These are phyloP conservation scores for Neofusicoccum umdonicola DNA, from an alignment of 2,329 filamentous ascomycete genomes.

Conservation along the genomic window DNA sequence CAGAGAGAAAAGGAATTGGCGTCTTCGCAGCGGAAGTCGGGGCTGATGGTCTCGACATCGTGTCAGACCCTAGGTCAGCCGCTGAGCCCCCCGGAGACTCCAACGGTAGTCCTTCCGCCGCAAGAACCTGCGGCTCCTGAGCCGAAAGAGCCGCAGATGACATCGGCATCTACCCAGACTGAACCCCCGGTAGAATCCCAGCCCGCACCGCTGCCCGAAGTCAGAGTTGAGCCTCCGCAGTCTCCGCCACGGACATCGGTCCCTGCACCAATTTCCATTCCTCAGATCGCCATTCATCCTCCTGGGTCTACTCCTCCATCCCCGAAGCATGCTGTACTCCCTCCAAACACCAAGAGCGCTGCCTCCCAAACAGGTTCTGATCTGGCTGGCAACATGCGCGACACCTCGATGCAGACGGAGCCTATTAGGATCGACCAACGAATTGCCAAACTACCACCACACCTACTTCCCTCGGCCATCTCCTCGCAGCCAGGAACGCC, in stretches of 20 bases:
- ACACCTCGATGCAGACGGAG: constrained; percentile 76
- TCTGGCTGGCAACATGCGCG: constrained; percentile 47
- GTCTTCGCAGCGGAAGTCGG: constrained; percentile 21
- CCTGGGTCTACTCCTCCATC: constrained; percentile 55
- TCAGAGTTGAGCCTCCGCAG: constrained; percentile 22
- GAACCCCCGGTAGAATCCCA: constrained; percentile 30
- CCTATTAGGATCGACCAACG: constrained; percentile 82
- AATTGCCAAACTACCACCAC: constrained; percentile 69
- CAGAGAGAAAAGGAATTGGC: constrained; percentile 1
- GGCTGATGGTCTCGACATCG: constrained; percentile 61
- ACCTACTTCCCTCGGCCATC: constrained; percentile 77
- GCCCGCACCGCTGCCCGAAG: constrained; percentile 22
- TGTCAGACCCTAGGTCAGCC: constrained; percentile 64
- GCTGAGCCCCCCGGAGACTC: constrained; percentile 64
- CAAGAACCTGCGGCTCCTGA: constrained; percentile 38
- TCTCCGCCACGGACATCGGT: constrained; percentile 33
- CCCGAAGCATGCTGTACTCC: constrained; percentile 72
- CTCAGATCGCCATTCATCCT: constrained; percentile 87
- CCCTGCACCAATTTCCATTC: constrained; percentile 57
- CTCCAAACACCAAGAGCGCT: constrained; percentile 76
- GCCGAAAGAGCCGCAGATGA: constrained; percentile 42
- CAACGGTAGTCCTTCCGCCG: constrained; percentile 47
- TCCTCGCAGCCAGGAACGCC: constrained; percentile 50
- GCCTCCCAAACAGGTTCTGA: constrained; percentile 72
- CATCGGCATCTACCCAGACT: constrained; percentile 64